Conservation (phyloP, 2,329 filamentous ascomycete genomes). For the Pseudophaeomoniella oleicola region DNA sequence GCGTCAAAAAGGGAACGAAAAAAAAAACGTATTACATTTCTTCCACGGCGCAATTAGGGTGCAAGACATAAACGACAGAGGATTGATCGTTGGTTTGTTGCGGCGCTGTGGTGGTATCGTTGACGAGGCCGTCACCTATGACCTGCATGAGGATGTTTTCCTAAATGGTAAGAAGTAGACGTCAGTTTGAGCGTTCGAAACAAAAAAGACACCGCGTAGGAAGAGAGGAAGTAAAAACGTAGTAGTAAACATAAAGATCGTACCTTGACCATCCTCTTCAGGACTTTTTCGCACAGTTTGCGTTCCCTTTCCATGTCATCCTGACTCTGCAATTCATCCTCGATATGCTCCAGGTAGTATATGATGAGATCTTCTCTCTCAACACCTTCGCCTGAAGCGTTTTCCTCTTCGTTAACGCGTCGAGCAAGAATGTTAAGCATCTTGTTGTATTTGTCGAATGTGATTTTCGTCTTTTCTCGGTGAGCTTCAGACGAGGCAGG, state of each 20-base stretch:
- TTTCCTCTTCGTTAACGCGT: slow-evolving; percentile 71
- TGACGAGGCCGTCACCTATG: slow-evolving; percentile 74
- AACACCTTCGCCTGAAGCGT: slow-evolving; percentile 62
- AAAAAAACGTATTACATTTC: slow-evolving; percentile 1
- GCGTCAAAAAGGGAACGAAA: background rate
- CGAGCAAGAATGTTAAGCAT: slow-evolving; percentile 79
- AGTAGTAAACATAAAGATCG: slow-evolving; percentile 18
- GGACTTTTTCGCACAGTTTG: slow-evolving; percentile 62
- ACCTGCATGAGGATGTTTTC: slow-evolving; percentile 47
- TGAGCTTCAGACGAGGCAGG: slow-evolving; percentile 23
- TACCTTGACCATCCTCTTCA: slow-evolving; percentile 95
- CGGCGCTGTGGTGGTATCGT: slow-evolving; percentile 41
- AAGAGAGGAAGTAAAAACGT: slow-evolving; percentile 2
- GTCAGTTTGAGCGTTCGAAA: too few relatives aligned
- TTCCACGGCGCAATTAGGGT: slow-evolving; percentile 62
- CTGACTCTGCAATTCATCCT: slow-evolving; percentile 64
- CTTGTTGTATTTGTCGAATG: slow-evolving; percentile 84
- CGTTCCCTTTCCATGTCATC: slow-evolving; percentile 69
- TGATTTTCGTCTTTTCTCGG: slow-evolving; percentile 67
- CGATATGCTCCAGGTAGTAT: slow-evolving; percentile 88
- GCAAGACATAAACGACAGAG: slow-evolving; percentile 67
- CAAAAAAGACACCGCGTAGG: slow-evolving; percentile 1
- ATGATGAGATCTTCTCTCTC: slow-evolving; percentile 66
- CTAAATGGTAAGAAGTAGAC: slow-evolving; percentile 18
- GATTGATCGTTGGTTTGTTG: slow-evolving; percentile 25